Base-by-base conservation (phyloP, 768 basidiomycete genomes). In the Tylopilus rubrobrunneus region DNA sequence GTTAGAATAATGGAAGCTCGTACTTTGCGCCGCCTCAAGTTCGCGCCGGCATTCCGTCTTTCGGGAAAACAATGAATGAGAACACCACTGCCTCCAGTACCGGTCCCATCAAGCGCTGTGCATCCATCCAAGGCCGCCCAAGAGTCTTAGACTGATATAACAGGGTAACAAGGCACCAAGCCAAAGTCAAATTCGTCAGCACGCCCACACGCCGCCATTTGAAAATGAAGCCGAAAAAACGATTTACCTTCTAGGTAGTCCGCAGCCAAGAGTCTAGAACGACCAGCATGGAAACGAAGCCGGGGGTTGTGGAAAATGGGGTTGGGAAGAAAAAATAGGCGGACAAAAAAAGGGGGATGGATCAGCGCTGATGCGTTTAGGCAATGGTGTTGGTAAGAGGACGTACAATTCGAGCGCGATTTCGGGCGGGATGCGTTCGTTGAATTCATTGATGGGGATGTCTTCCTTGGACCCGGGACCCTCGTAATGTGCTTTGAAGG, bases 331-430 rank as follows among this genome's bases (percentile, higher is more conserved):
- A 56, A 44, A 44, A 52, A 44, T 27, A 25, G n/a, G 27, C 34
- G 10, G 27, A 23, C 36, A 25, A 31, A 52, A 33, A 41, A 8
- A 4, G 27, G 56, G 27, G 56, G 27, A 31, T 23, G 10, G 43
- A 64, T 68, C 64, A 64, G 49, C 53, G 46, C 12, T 4, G 21
- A 15, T 1, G 23, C 28, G 5, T 46, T 46, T 43, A 42, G 23
- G 53, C 52, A 42, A 48, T 33, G 33, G 31, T 15, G 40, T 3
- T 34, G n/a, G 28, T 45, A 7, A 49, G 34, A 49, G 34, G 47
- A 81, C 91, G 66, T 60, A 97, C 94, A 96, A 69, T 68, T 97
- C 94, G 7, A 98, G 71, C 1, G 89, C 89, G 44, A 97, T 81
- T 68, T 96, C 93, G 1, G 90, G 90, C 1, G 85, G 84, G 48